Percentiles rank a stretch among this genome's conserved stretches.
Evolutionary conservation across 257 asterid species (phyloP).

Genomic region (Dorcoceras hygrometricum): DNA sequence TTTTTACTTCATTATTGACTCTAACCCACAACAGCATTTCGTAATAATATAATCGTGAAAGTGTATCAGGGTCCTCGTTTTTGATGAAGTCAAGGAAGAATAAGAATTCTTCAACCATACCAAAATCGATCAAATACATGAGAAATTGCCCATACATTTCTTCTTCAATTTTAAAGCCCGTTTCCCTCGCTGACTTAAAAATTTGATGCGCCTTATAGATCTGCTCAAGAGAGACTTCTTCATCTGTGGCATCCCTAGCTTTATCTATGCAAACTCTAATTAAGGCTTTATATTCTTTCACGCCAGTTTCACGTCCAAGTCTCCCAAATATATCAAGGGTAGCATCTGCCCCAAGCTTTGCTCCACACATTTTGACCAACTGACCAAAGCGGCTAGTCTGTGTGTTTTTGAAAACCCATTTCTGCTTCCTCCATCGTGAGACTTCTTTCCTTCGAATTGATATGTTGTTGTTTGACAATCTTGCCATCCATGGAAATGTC

Average conservation of each 20-base stretch:
- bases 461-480: conserved; percentile 23
- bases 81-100: conserved; percentile 54
- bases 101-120: conserved; percentile 71
- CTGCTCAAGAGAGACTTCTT: conserved; percentile 51
- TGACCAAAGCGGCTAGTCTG: conserved; percentile 32
- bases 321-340: conserved; percentile 50
- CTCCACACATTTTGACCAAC: conserved; percentile 48
- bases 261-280: conserved; percentile 47
- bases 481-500: conserved; percentile 42
- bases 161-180: conserved; percentile 65
- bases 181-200: conserved; percentile 49
- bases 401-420: conserved; percentile 36
- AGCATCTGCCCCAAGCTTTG: conserved; percentile 52
- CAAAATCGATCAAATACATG: conserved; percentile 58
- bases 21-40: conserved; percentile 74
- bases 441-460: conserved; percentile 49
- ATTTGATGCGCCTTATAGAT: conserved; percentile 53
- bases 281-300: conserved; percentile 54
- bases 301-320: conserved; percentile 58
- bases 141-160: conserved; percentile 62
- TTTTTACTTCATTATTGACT: conserved; percentile 47
- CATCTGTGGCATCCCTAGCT: conserved; percentile 65
- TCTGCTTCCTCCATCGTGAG: conserved; percentile 60
- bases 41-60: conserved; percentile 67
- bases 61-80: conserved; percentile 46